Base-by-base conservation (phyloP, 192 early-diverging fungal species). In the Backusella liffmaniae region DNA sequence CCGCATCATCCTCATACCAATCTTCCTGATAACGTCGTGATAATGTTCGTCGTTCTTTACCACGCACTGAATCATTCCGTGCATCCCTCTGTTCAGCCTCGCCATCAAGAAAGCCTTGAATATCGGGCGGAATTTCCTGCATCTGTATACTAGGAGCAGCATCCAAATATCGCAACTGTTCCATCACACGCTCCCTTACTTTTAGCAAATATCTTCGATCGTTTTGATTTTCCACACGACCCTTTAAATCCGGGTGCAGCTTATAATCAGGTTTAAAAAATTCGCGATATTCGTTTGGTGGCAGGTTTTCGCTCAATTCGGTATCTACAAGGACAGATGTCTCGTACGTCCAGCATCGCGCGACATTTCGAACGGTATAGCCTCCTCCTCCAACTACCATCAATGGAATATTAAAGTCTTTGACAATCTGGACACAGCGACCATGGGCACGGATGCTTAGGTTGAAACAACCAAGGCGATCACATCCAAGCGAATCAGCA, bases 91-190 rank as follows among this genome's bases (percentile, higher is more conserved):
- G 66, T 83, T 91, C 88, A 15, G 86, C 85, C 5, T 90, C 90
- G 42, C 84, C 82, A 70, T 88, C 86, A 49, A 88, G 62, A 23
- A 83, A 87, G 21, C 83, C 85, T 49, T 88, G 84, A 49, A 90
- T 86, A 69, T 88, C 89, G 0, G 89, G 92, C 23, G 94, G 92
- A 29, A 92, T 87, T 80, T 92, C 94, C 59, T 97, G 96, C 94
- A 98, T 96, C 80, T 99, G 97, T 37, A 99, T 95, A 59, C 93
- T 94, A 0, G 98, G 98, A 8, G 97, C 98, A 21, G 90, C 91
- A 77, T 93, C 88, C 42, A 99, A 59, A 69, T 92, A 92, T 46
- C 96, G 84, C 51, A 99, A 87, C 70, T 98, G 94, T 75, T 99
- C 98, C 44, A 97, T 77, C 42, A 99, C 91, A 15, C 81, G 76